Evolutionary conservation across 225 moss, liverwort and hornwort genomes (phyloP), one percentile per base, ranked within the genome.

Genomic region (Rhytidiadelphus loreus): DNA sequence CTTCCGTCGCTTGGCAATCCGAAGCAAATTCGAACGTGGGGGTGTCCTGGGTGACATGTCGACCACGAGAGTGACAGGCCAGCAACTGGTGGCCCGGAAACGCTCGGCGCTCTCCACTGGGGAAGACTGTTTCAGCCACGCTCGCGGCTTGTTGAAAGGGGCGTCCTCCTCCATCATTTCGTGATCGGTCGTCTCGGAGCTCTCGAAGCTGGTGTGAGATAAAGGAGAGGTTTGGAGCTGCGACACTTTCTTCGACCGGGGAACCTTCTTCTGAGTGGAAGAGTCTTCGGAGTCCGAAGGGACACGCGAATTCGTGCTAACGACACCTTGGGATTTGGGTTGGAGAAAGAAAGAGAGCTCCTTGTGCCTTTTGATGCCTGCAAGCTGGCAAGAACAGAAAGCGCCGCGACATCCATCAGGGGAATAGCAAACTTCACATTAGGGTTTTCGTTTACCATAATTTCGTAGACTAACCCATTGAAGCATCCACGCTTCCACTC

Each of bases 31-130:
- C 55, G 96, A 96, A 41, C 95, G 95, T 22, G 97, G 97, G 32
- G 96, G 97, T 16, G 97, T 99, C 86, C 95, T 88, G 7, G 99
- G 97, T 39, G 97, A 97, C 96, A 96, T 95, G 84, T 94, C 92
- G 26, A 94, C 94, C 65, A 94, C 90, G n/a, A 94, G 90, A 6
- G 86, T 77, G 57, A 90, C 89, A 14, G 92, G 91, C 85, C 89
- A 89, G 86, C 89, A 82, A 63, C 90, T 92, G 29, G 88, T 91
- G 81, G 72, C 74, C 78, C 85, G 91, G 5, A 87, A 91, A n/a
- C 89, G 91, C 66, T 91, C 94, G 23, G 90, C 88, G 21, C 87
- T 90, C 53, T 91, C 90, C 70, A 89, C 83, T 28, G 90, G 89
- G 66, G 92, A 92, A 37, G 89, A 88, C 44, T 61, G 91, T 5